A percentile compares a stretch with the other conserved stretches of the same genome.
phyloP scores from a whole-genome alignment of 495 filamentous ascomycete species.

The Lophiotrema nucula region DNA sequence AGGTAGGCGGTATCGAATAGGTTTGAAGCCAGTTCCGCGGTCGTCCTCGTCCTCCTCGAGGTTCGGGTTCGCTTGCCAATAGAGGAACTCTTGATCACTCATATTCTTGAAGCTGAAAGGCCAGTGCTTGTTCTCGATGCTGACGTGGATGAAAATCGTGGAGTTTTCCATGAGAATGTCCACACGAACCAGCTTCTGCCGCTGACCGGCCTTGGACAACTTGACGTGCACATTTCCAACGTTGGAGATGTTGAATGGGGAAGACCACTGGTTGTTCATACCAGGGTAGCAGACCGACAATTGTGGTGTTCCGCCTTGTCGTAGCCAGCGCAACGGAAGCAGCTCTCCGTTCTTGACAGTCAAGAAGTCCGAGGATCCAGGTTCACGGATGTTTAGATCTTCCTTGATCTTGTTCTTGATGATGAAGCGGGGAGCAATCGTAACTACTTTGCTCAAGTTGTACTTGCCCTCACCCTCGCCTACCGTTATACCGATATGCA shows the following conservation, averaged over 20 bases:
- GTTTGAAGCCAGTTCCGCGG: conserved; percentile 74
- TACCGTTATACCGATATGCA: conserved; percentile 85
- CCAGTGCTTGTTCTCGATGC: conserved; percentile 88
- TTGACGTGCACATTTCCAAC: conserved; percentile 90
- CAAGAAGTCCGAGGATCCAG: conserved; percentile 78
- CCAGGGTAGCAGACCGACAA: conserved; percentile 91
- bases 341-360: conserved; percentile 72
- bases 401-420: conserved; percentile 89
- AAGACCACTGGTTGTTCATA: conserved; percentile 96
- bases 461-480: conserved; percentile 94
- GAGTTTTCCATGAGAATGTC: conserved; percentile 89
- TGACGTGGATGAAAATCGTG: conserved; percentile 90
- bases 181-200: conserved; percentile 81
- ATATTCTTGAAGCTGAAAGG: conserved; percentile 98
- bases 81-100: conserved; percentile 91
- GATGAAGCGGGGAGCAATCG: conserved; percentile 88
- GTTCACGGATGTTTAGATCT: conserved; percentile 84
- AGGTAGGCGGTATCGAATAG: conserved; percentile 88
- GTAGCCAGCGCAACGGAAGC: conserved; percentile 81
- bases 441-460: conserved; percentile 92
- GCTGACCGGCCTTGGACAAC: conserved; percentile 82
- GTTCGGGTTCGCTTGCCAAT: conserved; percentile 80
- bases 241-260: conserved; percentile 94
- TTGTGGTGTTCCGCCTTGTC: conserved; percentile 76
- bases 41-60: conserved; percentile 83